Evolutionary conservation across 306 rosid genomes (phyloP).

Genomic region (Cucurbita maxima): DNA sequence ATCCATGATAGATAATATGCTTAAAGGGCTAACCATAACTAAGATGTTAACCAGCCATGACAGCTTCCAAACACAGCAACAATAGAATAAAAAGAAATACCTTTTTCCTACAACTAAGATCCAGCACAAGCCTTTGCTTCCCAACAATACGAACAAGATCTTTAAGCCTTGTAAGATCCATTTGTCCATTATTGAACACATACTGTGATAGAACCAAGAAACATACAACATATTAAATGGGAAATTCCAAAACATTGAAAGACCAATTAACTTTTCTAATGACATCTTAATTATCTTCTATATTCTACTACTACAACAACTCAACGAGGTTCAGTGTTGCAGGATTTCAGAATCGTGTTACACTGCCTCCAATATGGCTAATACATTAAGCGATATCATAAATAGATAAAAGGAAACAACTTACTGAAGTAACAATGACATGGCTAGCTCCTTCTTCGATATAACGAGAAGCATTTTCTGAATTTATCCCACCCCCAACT

Average conservation of each 20-base stretch:
- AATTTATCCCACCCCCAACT: constrained; percentile 94
- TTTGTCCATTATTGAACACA: constrained; percentile 79
- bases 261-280: not conserved
- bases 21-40: not conserved
- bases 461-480: constrained; percentile 61
- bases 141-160: constrained; percentile 68
- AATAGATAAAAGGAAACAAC: constrained; percentile 1
- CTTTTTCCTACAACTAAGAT: constrained; percentile 93
- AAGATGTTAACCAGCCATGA: not conserved
- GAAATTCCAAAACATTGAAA: not conserved
- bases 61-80: not conserved
- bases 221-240: not conserved
- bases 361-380: not conserved
- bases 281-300: not conserved
- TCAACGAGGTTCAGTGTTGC: not conserved
- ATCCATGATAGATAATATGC: not conserved
- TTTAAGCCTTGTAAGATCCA: constrained; percentile 75
- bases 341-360: not conserved
- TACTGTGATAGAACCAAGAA: constrained; percentile 31
- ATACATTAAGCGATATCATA: not conserved
- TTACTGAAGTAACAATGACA: constrained; percentile 85
- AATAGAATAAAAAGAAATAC: constrained; percentile 16
- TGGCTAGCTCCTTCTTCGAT: constrained; percentile 91
- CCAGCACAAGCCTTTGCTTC: constrained; percentile 82
- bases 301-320: not conserved